Conservation (phyloP, 345 rosid genomes). For the Eucalyptus tenuipes region DNA sequence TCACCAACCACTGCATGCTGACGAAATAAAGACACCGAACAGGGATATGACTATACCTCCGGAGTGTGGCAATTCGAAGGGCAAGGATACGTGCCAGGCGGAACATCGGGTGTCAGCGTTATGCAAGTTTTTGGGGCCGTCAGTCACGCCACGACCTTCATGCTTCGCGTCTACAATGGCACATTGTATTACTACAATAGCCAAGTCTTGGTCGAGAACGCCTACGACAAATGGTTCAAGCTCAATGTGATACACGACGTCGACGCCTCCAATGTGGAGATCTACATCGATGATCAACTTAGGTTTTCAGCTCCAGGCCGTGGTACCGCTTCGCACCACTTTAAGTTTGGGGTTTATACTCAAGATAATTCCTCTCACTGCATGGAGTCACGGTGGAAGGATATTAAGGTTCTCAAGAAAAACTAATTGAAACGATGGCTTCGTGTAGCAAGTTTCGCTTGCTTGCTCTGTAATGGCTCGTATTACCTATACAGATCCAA, state of each 20-base stretch:
- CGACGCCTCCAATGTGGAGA: neutral
- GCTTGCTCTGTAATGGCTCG: neutral
- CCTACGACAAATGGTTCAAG: constrained; percentile 13
- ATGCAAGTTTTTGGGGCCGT: constrained; percentile 23
- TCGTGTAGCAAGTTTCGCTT: neutral
- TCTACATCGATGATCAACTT: constrained; percentile 7
- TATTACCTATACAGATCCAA: neutral
- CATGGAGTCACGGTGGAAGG: constrained; percentile 27
- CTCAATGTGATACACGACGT: constrained; percentile 23
- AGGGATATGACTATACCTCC: constrained; percentile 23
- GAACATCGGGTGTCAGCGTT: constrained; percentile 14
- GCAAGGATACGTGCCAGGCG: constrained; percentile 11
- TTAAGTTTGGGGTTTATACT: constrained; percentile 26
- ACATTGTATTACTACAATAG: constrained; percentile 6
- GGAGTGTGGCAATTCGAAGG: constrained; percentile 44
- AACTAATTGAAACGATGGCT: neutral
- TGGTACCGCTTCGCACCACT: neutral
- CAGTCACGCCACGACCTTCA: neutral
- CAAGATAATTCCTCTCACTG: neutral
- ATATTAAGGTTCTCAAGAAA: constrained; percentile 1
- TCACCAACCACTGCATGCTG: neutral
- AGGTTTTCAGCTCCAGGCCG: neutral
- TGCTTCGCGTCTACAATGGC: constrained; percentile 16
- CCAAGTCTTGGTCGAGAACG: neutral
- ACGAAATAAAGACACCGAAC: neutral